Base-by-base conservation (phyloP, 1,284 basidiomycete species). In the Trametes hirsuta region DNA sequence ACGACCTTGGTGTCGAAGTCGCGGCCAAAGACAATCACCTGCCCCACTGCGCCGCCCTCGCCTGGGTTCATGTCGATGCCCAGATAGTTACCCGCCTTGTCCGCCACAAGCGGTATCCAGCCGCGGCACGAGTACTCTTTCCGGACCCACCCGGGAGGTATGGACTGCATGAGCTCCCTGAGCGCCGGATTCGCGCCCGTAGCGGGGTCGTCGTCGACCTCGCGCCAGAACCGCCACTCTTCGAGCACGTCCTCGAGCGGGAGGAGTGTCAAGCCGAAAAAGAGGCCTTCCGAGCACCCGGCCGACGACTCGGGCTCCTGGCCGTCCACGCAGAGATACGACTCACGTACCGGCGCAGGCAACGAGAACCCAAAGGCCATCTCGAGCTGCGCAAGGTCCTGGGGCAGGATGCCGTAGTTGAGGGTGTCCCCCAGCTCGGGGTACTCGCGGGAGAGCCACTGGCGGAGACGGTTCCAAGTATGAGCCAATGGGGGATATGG, bases 1-100 rank as follows among this genome's bases (percentile, higher is more conserved):
- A 98, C 97, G 42, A 98, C 93, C 75, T 99, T 99, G 24, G 95
- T 93, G 75, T 99, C 97, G 75, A 99, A 98, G 73, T 99, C 97
- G 53, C 97, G 85, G 12, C 97, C 97, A 75, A 98, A 99, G 49
- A 98, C 88, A 64, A 99, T 98, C 52, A 98, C 95, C 74, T 99
- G 97, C 4, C 97, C 97, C 51, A 86, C 81, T 2, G 85, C 75
- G 48, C 95, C 97, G 42, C 77, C 75, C 63, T 88, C 85, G 21
- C 78, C 93, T 4, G 97, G 97, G 74, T 90, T 94, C 61, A 99
- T 83, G 75, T 99, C 97, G 50, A 99, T 84, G 53, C 97, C 97
- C 63, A 98, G 85, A 73, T 99, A 99, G 77, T 99, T 99, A 25
- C 97, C 97, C 18, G 88, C 88, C 66, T 93, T 92, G 77, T 99